A percentile compares a stretch with the other conserved stretches of the same genome.
These are phyloP conservation scores for Phytophthora hybrid DNA, from an alignment of 352 stramenopile species.

Conservation along the genomic window DNA sequence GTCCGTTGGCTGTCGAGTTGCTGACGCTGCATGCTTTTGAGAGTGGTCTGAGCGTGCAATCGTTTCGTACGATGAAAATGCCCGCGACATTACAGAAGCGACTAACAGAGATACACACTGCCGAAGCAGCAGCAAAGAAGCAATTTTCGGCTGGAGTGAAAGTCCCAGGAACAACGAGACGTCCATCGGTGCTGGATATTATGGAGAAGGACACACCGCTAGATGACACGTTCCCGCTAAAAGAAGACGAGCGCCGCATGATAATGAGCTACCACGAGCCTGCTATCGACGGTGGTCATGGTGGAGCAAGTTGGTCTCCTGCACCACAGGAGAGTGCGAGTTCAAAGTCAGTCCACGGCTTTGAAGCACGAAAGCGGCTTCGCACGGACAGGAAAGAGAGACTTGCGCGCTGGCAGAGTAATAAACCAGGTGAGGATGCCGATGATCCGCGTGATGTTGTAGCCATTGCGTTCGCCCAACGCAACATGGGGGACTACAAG, in stretches of 20 bases:
- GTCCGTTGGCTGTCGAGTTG: conserved; percentile 75
- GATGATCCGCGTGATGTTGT: conserved; percentile 92
- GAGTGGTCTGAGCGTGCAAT: conserved; percentile 73
- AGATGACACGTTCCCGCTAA: conserved; percentile 61
- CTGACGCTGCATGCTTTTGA: conserved; percentile 77
- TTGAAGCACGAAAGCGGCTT: conserved; percentile 84
- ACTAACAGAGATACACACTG: conserved; percentile 74
- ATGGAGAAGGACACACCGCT: conserved; percentile 63
- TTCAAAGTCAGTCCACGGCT: conserved; percentile 64
- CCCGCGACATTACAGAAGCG: conserved; percentile 64
- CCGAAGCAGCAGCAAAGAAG: conserved; percentile 30
- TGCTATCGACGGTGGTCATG: conserved; percentile 19
- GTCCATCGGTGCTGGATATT: conserved; percentile 71
- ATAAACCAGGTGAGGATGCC: conserved; percentile 89
- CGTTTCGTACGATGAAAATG: conserved; percentile 89
- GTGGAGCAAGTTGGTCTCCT: conserved; percentile 9
- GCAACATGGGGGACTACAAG: conserved; percentile 94
- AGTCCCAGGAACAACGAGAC: conserved; percentile 1
- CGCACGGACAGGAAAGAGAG: conserved; percentile 74
- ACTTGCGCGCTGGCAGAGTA: conserved; percentile 64
- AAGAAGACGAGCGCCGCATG: conserved; percentile 68
- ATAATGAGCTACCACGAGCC: conserved; percentile 36
- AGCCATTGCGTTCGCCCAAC: conserved; percentile 87
- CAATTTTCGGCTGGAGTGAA: conserved; percentile 5
- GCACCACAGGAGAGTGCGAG: conserved; percentile 8